A percentile compares a stretch with the other conserved stretches of the same genome.
Conservation (phyloP, 2,329 filamentous ascomycete species). For the Fusarium heterosporum region DNA sequence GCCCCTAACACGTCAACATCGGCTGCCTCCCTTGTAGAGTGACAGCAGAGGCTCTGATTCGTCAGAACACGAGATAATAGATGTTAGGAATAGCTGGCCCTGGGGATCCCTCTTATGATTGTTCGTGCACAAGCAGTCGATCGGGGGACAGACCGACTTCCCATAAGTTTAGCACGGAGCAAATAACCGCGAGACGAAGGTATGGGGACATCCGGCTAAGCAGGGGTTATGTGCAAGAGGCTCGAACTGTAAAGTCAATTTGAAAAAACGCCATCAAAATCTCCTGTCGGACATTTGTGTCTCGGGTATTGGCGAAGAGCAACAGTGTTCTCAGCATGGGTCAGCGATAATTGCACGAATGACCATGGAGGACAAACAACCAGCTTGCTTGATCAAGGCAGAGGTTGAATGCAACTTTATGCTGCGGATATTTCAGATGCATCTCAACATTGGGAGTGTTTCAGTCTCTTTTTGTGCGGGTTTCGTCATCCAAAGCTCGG, state of each 20-base stretch:
- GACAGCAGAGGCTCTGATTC: slow-evolving; percentile 10
- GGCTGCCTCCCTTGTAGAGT: slow-evolving; percentile 27
- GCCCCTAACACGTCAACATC: slow-evolving; percentile 32
- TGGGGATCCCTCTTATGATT: slow-evolving; percentile 1
- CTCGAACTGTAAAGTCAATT: slow-evolving; percentile 23
- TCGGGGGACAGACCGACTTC: slow-evolving; percentile 19
- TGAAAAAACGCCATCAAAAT: slow-evolving; percentile 15
- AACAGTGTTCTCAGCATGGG: slow-evolving; percentile 20
- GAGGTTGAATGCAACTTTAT: neutral
- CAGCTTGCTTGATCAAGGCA: slow-evolving; percentile 1
- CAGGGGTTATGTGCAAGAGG: slow-evolving; percentile 30
- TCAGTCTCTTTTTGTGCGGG: neutral
- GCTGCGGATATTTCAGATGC: neutral
- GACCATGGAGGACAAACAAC: slow-evolving; percentile 4
- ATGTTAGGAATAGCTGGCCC: neutral
- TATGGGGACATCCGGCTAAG: slow-evolving; percentile 18
- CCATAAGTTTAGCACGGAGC: slow-evolving; percentile 5
- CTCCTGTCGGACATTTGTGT: slow-evolving; percentile 37
- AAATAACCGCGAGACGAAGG: slow-evolving; percentile 26
- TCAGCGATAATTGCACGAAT: slow-evolving; percentile 32
- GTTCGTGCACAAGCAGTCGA: neutral
- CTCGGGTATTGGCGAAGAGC: slow-evolving; percentile 35
- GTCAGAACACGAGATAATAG: slow-evolving; percentile 1
- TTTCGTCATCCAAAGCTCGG: neutral
- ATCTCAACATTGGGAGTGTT: neutral